phyloP scores from a whole-genome alignment of 208 protist genomes.

The Trypanosoma conorhini region DNA sequence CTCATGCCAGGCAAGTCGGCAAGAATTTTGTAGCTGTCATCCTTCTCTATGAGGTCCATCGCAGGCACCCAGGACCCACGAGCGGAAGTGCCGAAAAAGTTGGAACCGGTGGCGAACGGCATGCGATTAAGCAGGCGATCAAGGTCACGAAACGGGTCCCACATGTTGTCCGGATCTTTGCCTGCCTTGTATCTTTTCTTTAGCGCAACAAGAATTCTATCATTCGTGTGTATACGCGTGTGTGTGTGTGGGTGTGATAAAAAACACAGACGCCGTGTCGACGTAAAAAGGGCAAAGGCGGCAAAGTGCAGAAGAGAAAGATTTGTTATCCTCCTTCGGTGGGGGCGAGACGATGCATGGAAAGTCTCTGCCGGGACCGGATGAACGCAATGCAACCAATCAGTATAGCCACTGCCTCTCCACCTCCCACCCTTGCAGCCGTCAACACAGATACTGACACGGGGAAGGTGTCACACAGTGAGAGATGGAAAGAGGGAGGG shows the following conservation, averaged over 20 bases:
- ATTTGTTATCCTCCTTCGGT: too few relatives aligned
- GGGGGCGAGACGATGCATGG: too few relatives aligned
- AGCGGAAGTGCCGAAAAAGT: constrained; percentile 51
- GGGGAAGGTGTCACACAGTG: too few relatives aligned
- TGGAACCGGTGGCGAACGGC: not conserved
- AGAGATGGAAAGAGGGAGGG: too few relatives aligned
- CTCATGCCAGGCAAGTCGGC: constrained; percentile 75
- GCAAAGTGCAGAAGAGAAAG: not conserved
- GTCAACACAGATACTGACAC: too few relatives aligned
- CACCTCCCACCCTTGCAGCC: too few relatives aligned
- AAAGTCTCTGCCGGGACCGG: too few relatives aligned
- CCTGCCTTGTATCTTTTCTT: constrained; percentile 8
- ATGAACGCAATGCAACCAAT: too few relatives aligned
- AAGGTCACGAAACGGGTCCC: constrained; percentile 44
- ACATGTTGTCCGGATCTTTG: constrained; percentile 25
- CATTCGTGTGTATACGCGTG: constrained; percentile 9
- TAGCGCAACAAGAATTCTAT: not conserved
- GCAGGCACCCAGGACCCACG: constrained; percentile 72
- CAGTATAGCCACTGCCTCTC: too few relatives aligned
- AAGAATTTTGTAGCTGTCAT: constrained; percentile 57
- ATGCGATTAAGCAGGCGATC: constrained; percentile 28
- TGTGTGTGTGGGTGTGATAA: not conserved
- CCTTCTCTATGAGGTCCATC: constrained; percentile 67
- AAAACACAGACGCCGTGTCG: constrained; percentile 6
- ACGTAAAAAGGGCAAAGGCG: constrained; percentile 1